phyloP scores from a whole-genome alignment of 73 alveolate genomes.

The Tetrahymena malaccensis region DNA sequence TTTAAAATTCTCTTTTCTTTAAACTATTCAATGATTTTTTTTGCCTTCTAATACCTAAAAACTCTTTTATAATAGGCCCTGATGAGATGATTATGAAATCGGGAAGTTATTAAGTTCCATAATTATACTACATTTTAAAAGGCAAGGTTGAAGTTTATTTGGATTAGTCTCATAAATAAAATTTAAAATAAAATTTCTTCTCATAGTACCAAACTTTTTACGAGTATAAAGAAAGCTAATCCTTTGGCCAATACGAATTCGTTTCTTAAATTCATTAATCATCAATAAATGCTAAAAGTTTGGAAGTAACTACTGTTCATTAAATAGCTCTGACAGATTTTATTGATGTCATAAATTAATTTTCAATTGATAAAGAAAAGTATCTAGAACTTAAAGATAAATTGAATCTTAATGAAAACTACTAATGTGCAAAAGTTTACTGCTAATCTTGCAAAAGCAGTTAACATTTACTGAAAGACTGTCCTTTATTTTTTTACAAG shows the following conservation, averaged over 20 bases:
- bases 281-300: background rate
- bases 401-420: background rate
- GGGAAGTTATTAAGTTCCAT: background rate
- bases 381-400: background rate
- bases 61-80: no score
- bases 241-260: background rate
- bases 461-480: background rate
- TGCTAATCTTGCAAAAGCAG: background rate
- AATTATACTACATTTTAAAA: background rate
- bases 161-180: background rate
- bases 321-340: background rate
- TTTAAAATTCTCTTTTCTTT: no score
- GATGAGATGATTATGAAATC: background rate
- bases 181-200: background rate
- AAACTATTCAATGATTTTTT: no score
- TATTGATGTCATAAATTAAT: background rate
- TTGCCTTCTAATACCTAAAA: no score
- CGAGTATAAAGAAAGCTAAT: background rate
- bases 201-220: background rate
- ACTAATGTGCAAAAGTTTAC: background rate
- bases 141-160: background rate
- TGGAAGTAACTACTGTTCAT: background rate
- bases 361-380: background rate
- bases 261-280: background rate
- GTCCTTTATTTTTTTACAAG: background rate